Percentiles rank a stretch among this genome's conserved stretches.
Conservation (phyloP, 148 eudicot species). For the Drosera capensis region DNA sequence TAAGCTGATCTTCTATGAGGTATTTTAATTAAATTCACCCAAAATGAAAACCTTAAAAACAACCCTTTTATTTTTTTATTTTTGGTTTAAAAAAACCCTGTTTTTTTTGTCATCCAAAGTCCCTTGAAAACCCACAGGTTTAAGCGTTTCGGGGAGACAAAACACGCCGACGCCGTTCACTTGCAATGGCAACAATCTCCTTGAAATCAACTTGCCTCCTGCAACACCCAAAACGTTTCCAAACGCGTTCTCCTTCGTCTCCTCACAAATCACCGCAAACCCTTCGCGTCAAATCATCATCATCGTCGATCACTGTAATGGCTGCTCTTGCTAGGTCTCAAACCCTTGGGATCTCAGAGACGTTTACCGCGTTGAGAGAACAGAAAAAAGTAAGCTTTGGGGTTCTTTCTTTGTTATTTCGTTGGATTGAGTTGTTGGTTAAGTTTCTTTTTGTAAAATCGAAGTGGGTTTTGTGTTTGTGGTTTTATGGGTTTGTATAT, state of each 20-base stretch:
- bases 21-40: no score
- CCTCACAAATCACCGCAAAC: constrained; percentile 6
- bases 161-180: no score
- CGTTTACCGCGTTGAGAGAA: constrained; percentile 45
- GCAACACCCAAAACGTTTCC: constrained; percentile 20
- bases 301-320: constrained; percentile 26
- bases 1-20: no score
- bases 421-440: background rate
- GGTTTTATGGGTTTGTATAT: no score
- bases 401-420: background rate
- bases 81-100: no score
- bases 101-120: no score
- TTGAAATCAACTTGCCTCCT: constrained; percentile 21
- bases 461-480: no score
- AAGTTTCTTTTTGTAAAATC: background rate
- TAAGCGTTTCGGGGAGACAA: no score
- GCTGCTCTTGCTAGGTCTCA: constrained; percentile 33
- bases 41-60: no score
- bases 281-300: constrained; percentile 6
- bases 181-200: constrained; percentile 19
- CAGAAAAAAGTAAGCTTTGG: constrained; percentile 46
- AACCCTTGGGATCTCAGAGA: constrained; percentile 49
- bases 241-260: constrained; percentile 5
- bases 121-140: no score
- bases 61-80: no score